Conservation (phyloP, 345 rosid species). For the Eucalyptus erythrocorys region DNA sequence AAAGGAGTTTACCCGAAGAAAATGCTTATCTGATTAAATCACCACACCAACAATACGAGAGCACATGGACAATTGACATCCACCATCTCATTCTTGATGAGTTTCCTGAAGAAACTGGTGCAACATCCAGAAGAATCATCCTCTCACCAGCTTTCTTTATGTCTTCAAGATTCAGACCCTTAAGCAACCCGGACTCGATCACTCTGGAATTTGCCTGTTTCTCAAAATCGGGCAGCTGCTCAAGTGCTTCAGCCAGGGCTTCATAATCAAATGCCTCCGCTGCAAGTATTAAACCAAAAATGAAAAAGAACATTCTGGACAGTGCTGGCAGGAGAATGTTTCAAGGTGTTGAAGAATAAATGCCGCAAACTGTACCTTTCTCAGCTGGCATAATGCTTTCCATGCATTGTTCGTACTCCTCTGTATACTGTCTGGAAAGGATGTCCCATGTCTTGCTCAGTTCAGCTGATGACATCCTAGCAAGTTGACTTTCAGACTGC, state of each 20-base stretch:
- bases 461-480: constrained; percentile 69
- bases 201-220: constrained; percentile 69
- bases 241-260: constrained; percentile 51
- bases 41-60: constrained; percentile 92
- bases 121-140: constrained; percentile 83
- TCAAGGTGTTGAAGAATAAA: not conserved
- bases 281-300: constrained; percentile 13
- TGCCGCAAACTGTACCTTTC: constrained; percentile 26
- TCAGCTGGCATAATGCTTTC: constrained; percentile 57
- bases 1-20: constrained; percentile 35
- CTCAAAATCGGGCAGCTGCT: constrained; percentile 72
- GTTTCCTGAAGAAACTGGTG: constrained; percentile 49
- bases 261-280: constrained; percentile 58
- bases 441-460: constrained; percentile 60
- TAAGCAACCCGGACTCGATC: constrained; percentile 66
- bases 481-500: constrained; percentile 33
- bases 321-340: not conserved
- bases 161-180: constrained; percentile 76
- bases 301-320: not conserved
- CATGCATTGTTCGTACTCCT: constrained; percentile 79
- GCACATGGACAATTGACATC: constrained; percentile 51
- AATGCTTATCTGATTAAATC: constrained; percentile 80
- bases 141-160: constrained; percentile 83
- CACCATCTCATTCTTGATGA: constrained; percentile 35
- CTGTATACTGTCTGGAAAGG: constrained; percentile 70